phyloP scores from a whole-genome alignment of 2,329 filamentous ascomycete species.

The Cryphonectria naterciae region DNA sequence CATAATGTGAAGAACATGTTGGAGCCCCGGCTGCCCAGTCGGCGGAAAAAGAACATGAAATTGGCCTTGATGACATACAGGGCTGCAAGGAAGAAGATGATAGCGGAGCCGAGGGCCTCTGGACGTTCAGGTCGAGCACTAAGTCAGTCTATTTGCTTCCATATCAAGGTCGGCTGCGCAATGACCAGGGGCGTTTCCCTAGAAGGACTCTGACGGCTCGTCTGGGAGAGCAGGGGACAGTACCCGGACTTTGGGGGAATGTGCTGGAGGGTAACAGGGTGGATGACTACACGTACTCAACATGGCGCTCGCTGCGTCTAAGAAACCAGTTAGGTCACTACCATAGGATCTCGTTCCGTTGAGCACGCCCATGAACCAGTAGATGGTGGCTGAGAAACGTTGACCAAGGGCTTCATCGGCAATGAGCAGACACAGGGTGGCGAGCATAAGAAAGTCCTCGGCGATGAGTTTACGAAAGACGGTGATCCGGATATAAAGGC shows the following conservation, averaged over 20 bases:
- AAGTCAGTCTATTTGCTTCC: not conserved
- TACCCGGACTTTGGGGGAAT: not conserved
- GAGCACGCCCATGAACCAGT: conserved; percentile 23
- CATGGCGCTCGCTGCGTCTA: conserved; percentile 23
- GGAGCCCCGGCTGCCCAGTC: conserved; percentile 16
- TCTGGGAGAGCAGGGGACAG: not conserved
- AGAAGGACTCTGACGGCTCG: not conserved
- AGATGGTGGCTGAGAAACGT: conserved; percentile 23
- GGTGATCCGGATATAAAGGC: conserved; percentile 27
- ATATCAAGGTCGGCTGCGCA: not conserved
- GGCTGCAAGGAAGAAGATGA: conserved; percentile 25
- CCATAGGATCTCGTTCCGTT: conserved; percentile 2
- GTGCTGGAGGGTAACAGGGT: too few species aligned
- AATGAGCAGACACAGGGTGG: conserved; percentile 22
- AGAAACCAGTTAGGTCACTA: not conserved
- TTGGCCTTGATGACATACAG: conserved; percentile 29
- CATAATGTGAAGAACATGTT: conserved; percentile 18
- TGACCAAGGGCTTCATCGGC: conserved; percentile 20
- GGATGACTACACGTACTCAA: conserved; percentile 14
- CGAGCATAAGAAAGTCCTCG: conserved; percentile 29
- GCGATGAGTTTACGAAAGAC: conserved; percentile 23
- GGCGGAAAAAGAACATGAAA: conserved; percentile 28
- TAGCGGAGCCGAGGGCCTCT: conserved; percentile 22
- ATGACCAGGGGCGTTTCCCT: not conserved
- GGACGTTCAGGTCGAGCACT: not conserved